phyloP scores from a whole-genome alignment of 2,329 filamentous ascomycete species.

The Metarhizium album region DNA sequence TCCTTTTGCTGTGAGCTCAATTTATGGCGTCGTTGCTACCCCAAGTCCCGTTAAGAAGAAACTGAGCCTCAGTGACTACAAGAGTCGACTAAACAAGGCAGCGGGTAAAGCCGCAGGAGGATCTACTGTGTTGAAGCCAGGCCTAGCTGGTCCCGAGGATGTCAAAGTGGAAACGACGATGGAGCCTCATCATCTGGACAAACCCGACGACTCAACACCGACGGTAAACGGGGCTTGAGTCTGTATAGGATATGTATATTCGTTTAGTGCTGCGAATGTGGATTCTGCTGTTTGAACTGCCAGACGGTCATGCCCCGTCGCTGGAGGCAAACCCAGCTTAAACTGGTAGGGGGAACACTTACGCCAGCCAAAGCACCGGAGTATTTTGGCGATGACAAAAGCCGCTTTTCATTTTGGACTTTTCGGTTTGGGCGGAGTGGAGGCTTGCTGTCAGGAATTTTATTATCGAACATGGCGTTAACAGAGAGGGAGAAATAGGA shows the following conservation, averaged over 20 bases:
- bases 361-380: background rate
- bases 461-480: conserved; percentile 1
- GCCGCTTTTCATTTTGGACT: background rate
- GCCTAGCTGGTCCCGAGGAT: conserved; percentile 24
- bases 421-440: background rate
- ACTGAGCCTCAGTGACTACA: conserved; percentile 56
- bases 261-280: background rate
- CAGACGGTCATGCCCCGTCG: background rate
- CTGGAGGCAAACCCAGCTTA: background rate
- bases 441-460: background rate
- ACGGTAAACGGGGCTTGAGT: conserved; percentile 16
- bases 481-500: background rate
- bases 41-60: conserved; percentile 58
- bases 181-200: conserved; percentile 20
- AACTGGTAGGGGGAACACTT: background rate
- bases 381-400: background rate
- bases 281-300: background rate
- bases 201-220: conserved; percentile 15
- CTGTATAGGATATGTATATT: conserved; percentile 10
- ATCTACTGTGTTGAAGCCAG: conserved; percentile 21
- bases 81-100: conserved; percentile 46
- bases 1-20: conserved; percentile 29
- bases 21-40: conserved; percentile 34
- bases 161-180: conserved; percentile 25
- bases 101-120: conserved; percentile 25